A percentile compares a stretch with the other conserved stretches of the same genome.
Evolutionary conservation across 345 rosid genomes (phyloP).

Genomic region (Hibiscus mutabilis): DNA sequence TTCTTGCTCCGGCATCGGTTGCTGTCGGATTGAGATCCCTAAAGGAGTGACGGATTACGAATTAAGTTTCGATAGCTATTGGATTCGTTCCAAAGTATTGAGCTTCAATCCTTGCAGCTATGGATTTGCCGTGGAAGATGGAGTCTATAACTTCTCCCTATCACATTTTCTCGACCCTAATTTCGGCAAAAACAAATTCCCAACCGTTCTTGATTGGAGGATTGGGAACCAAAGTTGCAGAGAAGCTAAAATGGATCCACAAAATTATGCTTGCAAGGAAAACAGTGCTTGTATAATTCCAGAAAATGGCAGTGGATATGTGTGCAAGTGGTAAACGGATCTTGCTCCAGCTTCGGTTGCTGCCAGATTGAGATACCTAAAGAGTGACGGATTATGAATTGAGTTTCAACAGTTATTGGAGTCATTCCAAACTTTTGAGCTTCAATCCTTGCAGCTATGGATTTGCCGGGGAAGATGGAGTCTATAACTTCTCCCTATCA

Average conservation of each 20-base stretch:
- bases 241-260: not conserved
- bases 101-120: conserved; percentile 24
- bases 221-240: not conserved
- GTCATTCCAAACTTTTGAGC: not conserved
- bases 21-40: conserved; percentile 10
- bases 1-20: conserved; percentile 9
- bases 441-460: conserved; percentile 27
- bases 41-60: not conserved
- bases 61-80: not conserved
- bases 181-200: not conserved
- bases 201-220: not conserved
- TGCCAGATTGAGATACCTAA: conserved; percentile 9
- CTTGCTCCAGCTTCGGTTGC: conserved; percentile 14
- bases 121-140: conserved; percentile 17
- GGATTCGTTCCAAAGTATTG: not conserved
- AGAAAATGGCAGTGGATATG: not conserved
- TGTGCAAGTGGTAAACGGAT: not conserved
- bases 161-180: not conserved
- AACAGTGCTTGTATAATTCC: conserved; percentile 1
- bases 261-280: conserved; percentile 10
- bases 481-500: not conserved
- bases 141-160: not conserved
- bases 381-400: not conserved
- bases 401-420: rapidly evolving
- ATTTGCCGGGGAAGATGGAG: conserved; percentile 13